Evolutionary conservation across 306 rosid genomes (phyloP).

Genomic region (Cucumis melo): DNA sequence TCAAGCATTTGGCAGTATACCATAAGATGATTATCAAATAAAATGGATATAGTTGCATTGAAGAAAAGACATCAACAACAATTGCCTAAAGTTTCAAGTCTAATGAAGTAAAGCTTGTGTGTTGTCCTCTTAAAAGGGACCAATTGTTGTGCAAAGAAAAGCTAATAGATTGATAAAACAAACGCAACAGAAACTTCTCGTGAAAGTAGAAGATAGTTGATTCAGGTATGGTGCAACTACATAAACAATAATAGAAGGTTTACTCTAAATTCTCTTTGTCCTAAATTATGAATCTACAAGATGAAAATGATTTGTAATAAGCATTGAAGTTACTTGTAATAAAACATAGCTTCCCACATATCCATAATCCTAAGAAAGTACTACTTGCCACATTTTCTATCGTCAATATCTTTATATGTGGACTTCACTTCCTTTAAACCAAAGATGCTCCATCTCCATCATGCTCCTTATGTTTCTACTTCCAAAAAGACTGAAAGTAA

Average conservation of each 20-base stretch:
- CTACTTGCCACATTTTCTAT: no score
- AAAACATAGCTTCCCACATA: no score
- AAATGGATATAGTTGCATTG: neutral
- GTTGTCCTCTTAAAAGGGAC: neutral
- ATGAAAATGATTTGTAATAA: no score
- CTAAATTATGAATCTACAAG: no score
- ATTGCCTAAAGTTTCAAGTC: neutral
- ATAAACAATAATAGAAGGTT: no score
- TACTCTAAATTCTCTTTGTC: no score
- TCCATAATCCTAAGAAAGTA: no score
- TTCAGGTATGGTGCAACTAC: conserved; percentile 4
- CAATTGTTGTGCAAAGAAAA: neutral
- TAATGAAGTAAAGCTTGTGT: neutral
- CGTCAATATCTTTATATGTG: conserved; percentile 52
- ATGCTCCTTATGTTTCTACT: conserved; percentile 18
- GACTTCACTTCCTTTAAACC: conserved; percentile 34
- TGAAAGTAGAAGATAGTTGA: neutral
- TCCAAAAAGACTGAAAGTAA: conserved; percentile 5
- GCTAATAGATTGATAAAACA: neutral
- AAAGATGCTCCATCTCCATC: conserved; percentile 8
- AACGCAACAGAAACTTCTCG: neutral
- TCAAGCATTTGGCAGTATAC: neutral
- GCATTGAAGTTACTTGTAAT: no score
- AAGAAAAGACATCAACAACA: neutral
- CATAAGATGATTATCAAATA: neutral